Evolutionary conservation across 495 filamentous ascomycete genomes (phyloP).

Genomic region (Glonium stellatum): DNA sequence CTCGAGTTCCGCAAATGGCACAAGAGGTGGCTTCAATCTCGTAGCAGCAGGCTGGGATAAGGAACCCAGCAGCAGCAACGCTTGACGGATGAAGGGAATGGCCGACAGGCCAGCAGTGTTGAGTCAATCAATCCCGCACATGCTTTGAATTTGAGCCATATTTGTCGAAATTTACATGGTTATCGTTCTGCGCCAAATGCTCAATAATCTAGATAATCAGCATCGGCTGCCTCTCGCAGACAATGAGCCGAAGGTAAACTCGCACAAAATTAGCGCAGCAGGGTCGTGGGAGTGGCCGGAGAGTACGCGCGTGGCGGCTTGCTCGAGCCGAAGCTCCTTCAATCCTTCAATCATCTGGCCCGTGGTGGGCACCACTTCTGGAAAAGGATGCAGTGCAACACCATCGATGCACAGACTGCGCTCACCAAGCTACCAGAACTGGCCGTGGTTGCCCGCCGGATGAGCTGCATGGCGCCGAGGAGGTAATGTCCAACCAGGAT

Average conservation of each 20-base stretch:
- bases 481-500: neutral
- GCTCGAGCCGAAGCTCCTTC: slow-evolving; percentile 23
- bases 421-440: slow-evolving; percentile 3
- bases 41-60: slow-evolving; percentile 16
- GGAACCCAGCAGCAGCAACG: neutral
- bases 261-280: slow-evolving; percentile 2
- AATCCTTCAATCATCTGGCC: neutral
- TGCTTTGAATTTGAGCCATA: slow-evolving; percentile 5
- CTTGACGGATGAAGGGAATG: slow-evolving; percentile 26
- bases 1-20: slow-evolving; percentile 1
- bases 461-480: slow-evolving; percentile 18
- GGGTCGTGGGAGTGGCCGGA: neutral
- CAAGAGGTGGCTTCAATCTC: slow-evolving; percentile 10
- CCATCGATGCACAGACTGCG: neutral
- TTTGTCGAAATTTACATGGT: slow-evolving; percentile 8
- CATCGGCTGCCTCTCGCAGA: neutral
- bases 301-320: slow-evolving; percentile 16
- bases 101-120: slow-evolving; percentile 2
- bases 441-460: slow-evolving; percentile 7
- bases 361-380: slow-evolving; percentile 18
- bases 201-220: neutral
- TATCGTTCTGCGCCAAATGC: slow-evolving; percentile 7
- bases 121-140: slow-evolving; percentile 24
- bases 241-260: neutral
- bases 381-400: slow-evolving; percentile 24